Evolutionary conservation across 345 rosid genomes (phyloP), one percentile per base, ranked within the genome.

Genomic region (Camelina neglecta): DNA sequence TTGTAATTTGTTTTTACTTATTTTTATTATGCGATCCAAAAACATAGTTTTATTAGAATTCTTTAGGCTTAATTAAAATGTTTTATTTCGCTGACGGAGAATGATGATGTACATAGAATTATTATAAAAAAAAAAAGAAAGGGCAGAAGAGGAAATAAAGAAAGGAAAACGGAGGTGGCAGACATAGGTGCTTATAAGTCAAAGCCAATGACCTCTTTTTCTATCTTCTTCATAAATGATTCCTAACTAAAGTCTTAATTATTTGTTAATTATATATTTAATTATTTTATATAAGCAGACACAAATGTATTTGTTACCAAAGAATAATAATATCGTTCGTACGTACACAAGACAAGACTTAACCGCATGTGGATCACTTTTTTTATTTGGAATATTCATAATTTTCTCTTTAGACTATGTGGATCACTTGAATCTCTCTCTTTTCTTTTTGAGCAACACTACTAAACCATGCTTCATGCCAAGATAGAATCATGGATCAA

Each of bases 151-250:
- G 69, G 26, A 41, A 49, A 2, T 29, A 39, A 41, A 49, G 1
- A 20, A 50, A 29, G 15, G 41, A 16, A 11, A 58, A 31, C 0
- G 44, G 72, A 21, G 42, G 75, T 76, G 80, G 80, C 70, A 44
- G 71, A 69, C 80, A 76, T 4, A 54, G 16, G 65, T 62, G 42
- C 16, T 23, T 21, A 20, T 0, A 68, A 68, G 79, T 75, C 79
- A 75, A 75, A 67, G 24, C 11, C 65, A 10, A 7, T 20, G 8
- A 42, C 76, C 12, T 5, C 33, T 38, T 47, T 66, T 67, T 67
- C 60, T 35, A 47, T 47, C 51, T 48, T 66, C 66, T 23, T 26
- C 6, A 63, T 6, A 12, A 5, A 21, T 58, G 12, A 18, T 59
- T 58, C 29, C 56, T 42, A 7, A 57, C 31, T 45, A 35, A 1